Evolutionary conservation across 176 grass and related monocot genomes (phyloP), one percentile per base, ranked within the genome.

Genomic region (Aegilops tauschii): DNA sequence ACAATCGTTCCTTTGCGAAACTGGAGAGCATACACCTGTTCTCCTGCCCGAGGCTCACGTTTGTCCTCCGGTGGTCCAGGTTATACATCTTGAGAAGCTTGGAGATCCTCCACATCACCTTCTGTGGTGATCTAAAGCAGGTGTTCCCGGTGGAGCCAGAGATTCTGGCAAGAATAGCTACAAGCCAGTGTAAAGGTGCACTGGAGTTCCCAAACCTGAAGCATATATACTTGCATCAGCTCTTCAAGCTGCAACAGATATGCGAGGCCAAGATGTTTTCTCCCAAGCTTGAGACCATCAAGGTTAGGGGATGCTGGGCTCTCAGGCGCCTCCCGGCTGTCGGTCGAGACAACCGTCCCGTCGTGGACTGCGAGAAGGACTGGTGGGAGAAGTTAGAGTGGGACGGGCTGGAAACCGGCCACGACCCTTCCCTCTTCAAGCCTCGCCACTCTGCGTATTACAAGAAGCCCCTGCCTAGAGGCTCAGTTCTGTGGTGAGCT

Each of bases 1-100:
- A 78, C 2, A 0, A 0, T 5, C 0, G 0, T 1, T 77, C 74
- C 28, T 79, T 78, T 37, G 5, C 0, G 0, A 61, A 0, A 5
- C 77, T 79, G 12, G 21, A 1, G 3, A 61, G 54, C 20, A 16
- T 50, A 17, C 14, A 50, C 47, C 14, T 50, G 14, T 50, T 50
- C 47, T 50, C 47, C 4, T 50, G 78, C 9, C 78, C 14, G 0
- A 66, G 23, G 61, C 61, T 80, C 13, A 0, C 0, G 10, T 65
- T 20, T 80, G 14, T 65, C 21, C 37, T 80, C 39, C 23, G n/a
- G 1, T 4, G 44, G 0, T 47, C 23, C 0, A 29, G 61, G 78
- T 0, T 8, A 14, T 42, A 0, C 35, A 0, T 0, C 4, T 17
- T 80, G 7, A 3, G 5, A 6, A 25, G 10, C 56, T 5, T 79